phyloP scores from a whole-genome alignment of 352 stramenopile species.

The Phytophthora melonis region DNA sequence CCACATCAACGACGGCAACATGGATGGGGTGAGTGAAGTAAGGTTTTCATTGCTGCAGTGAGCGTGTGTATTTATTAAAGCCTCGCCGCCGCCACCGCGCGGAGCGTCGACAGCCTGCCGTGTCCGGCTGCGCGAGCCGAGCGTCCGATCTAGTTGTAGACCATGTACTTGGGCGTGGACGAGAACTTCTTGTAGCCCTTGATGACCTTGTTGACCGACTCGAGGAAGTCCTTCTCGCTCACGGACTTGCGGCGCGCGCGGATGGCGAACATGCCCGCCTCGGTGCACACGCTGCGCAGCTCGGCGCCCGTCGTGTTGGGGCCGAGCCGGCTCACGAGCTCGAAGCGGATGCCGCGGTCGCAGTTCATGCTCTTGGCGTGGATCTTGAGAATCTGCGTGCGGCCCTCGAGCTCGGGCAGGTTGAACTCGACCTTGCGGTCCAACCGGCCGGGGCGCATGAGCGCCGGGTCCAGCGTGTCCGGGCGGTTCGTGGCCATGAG shows the following conservation, averaged over 20 bases:
- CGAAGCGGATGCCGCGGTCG: constrained; percentile 98
- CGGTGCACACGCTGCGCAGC: constrained; percentile 98
- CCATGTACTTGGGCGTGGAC: constrained; percentile 99
- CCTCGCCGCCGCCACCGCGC: constrained; percentile 9
- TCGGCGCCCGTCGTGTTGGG: constrained; percentile 99
- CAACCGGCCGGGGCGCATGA: constrained; percentile 86
- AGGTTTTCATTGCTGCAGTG: constrained; percentile 18
- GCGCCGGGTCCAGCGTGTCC: constrained; percentile 44
- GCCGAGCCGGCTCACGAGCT: constrained; percentile 97
- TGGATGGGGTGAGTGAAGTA: background rate
- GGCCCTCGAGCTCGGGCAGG: constrained; percentile 97
- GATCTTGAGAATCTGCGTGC: constrained; percentile 99
- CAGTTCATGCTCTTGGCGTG: constrained; percentile 99
- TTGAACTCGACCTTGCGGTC: constrained; percentile 99
- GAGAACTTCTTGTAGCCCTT: constrained; percentile 99
- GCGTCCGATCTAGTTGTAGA: constrained; percentile 93
- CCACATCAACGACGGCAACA: background rate
- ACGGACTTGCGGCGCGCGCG: constrained; percentile 98
- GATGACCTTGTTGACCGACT: constrained; percentile 99
- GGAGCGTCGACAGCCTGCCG: constrained; percentile 3
- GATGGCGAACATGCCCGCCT: constrained; percentile 99
- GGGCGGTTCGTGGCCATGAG: constrained; percentile 67
- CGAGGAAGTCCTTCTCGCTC: constrained; percentile 99
- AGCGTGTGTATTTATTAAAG: constrained; percentile 41
- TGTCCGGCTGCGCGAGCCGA: constrained; percentile 15